Base-by-base conservation (phyloP, 345 rosid genomes). In the Viola odorata region DNA sequence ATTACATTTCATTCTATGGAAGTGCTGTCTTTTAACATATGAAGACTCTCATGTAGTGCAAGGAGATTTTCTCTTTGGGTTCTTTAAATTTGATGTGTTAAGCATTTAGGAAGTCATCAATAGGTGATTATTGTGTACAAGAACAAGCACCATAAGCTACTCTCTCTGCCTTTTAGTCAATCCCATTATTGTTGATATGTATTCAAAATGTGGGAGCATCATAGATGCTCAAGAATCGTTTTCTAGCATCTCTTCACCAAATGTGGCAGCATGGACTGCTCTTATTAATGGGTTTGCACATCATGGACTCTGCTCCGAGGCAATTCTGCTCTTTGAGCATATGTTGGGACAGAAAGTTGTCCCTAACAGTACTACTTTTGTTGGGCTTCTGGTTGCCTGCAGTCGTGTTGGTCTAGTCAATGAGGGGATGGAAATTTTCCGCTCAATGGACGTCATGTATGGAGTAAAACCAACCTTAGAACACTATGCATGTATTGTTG, bases 181-280 rank as follows among this genome's bases (percentile, higher is more conserved):
- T 23, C 32, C 32, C 32, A 23, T 23, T 11, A 42, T 81, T 9
- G 50, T 78, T 40, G 84, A 85, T 73, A 85, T 85, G 91, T 85
- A 85, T 76, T 79, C 86, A 49, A 76, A 76, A 52, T 79, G 86
- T 45, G 88, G 86, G 50, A 73, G 75, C 66, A 66, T 85, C 6
- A 17, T 12, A 45, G 80, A 83, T 73, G 88, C 91, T 61, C 64
- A 61, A 45, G 48, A 40, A 41, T 79, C 83, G 61, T 79, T 81
- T 37, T 45, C 62, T 12, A 61, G 75, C 77, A 83, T 82, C 66
- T 69, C 60, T 39, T 71, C 68, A 5, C 83, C 85, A 13, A 79
- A 79, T 69, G 83, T 83, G 49, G 83, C 83, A 15, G 73, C 82
- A 11, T 83, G 84, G 88, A 81, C 85, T 0, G 80, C 91, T 61